A percentile compares a stretch with the other conserved stretches of the same genome.
Conservation (phyloP, 768 basidiomycete genomes). For the Tulasnella sp. region DNA sequence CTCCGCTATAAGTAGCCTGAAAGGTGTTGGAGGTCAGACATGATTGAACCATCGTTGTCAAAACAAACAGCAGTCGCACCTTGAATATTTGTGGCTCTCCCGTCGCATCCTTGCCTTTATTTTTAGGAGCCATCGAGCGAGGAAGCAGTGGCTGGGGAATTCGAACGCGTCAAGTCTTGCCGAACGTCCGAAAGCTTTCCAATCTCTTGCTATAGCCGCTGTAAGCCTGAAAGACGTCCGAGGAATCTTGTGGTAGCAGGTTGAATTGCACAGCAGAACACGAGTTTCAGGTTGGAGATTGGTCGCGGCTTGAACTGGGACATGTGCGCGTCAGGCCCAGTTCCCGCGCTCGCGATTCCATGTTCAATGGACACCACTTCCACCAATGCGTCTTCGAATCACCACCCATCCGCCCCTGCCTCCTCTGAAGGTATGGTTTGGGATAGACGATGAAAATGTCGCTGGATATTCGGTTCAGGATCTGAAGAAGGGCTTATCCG, state of each 20-base stretch:
- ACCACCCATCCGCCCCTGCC: neutral
- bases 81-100: slow-evolving; percentile 66
- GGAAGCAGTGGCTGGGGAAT: neutral
- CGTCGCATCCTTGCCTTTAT: slow-evolving; percentile 2
- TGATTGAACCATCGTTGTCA: slow-evolving; percentile 2
- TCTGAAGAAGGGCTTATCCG: neutral
- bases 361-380: neutral
- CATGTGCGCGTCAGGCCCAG: neutral
- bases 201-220: neutral
- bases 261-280: no score
- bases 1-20: slow-evolving; percentile 86
- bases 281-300: no score
- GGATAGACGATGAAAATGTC: neutral
- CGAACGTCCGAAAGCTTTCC: neutral
- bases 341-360: neutral
- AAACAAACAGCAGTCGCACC: slow-evolving; percentile 31
- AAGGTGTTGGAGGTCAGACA: slow-evolving; percentile 4
- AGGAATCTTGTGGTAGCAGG: neutral
- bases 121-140: neutral
- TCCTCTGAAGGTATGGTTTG: neutral
- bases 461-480: neutral
- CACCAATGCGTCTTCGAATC: neutral
- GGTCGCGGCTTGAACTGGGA: neutral
- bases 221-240: neutral
- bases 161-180: neutral